Percentiles rank a stretch among this genome's conserved stretches.
Conservation (phyloP, 1,139 yeast species). For the Magnusiomyces tetraspermus region DNA sequence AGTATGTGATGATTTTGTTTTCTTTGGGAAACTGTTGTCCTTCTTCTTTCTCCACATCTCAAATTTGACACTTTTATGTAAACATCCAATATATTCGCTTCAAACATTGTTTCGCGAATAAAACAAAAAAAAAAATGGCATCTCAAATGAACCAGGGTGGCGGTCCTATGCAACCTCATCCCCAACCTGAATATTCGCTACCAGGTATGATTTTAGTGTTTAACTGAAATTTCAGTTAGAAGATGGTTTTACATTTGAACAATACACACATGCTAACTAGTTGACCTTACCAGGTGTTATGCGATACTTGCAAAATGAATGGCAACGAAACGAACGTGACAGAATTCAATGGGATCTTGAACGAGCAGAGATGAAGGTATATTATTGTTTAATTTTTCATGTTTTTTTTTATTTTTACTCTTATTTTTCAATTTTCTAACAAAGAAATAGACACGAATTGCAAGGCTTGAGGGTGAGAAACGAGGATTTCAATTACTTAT, state of each 20-base stretch:
- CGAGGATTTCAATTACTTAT: slow-evolving; percentile 27
- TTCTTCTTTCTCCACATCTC: no score
- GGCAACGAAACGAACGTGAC: slow-evolving; percentile 48
- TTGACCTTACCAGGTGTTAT: slow-evolving; percentile 38
- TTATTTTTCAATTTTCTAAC: background rate
- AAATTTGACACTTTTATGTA: no score
- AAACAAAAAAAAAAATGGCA: background rate
- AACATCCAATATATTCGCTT: no score
- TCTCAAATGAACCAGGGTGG: slow-evolving; percentile 5
- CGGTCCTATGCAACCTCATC: slow-evolving; percentile 6
- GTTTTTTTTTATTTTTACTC: background rate
- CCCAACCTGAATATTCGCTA: slow-evolving; percentile 29
- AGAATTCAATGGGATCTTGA: slow-evolving; percentile 49
- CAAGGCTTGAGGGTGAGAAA: slow-evolving; percentile 35
- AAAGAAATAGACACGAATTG: slow-evolving; percentile 29
- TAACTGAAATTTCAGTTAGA: background rate
- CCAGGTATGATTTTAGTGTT: slow-evolving; percentile 19
- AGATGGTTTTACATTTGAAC: no score
- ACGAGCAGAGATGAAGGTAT: slow-evolving; percentile 42
- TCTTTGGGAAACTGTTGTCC: no score
- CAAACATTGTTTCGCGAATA: no score
- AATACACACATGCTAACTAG: background rate
- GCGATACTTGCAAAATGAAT: slow-evolving; percentile 49
- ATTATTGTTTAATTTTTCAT: background rate
- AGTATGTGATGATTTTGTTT: no score